Percentiles rank a stretch among this genome's conserved stretches.
Conservation (phyloP, 1,284 basidiomycete species). For the Puccinia triticina region DNA sequence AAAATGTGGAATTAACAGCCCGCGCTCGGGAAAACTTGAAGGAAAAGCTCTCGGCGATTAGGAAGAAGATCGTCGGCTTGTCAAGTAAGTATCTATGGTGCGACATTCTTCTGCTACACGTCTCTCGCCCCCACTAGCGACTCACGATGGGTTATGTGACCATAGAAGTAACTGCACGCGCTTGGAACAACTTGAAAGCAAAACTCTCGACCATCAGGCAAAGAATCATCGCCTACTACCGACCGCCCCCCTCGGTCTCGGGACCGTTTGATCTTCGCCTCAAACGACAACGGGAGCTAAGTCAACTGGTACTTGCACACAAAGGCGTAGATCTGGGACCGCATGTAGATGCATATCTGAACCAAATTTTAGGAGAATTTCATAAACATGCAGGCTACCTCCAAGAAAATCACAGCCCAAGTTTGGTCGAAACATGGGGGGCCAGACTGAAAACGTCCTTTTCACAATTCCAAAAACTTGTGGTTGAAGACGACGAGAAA, state of each 20-base stretch:
- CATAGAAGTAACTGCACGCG: neutral
- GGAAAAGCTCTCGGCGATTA: too few species aligned
- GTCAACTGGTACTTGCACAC: neutral
- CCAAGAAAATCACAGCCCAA: neutral
- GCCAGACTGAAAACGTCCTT: neutral
- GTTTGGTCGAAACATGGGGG: too few species aligned
- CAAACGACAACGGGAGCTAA: neutral
- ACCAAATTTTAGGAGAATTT: neutral
- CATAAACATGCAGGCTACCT: neutral
- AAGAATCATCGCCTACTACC: neutral
- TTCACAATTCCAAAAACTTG: neutral
- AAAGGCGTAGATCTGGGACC: neutral
- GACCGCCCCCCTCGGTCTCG: neutral
- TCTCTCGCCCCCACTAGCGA: neutral
- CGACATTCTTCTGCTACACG: neutral
- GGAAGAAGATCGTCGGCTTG: too few species aligned
- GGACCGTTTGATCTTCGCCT: slow-evolving; percentile 4
- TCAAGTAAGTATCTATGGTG: too few species aligned
- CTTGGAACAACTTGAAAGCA: neutral
- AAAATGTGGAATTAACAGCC: too few species aligned
- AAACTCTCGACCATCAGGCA: neutral
- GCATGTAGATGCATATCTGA: neutral
- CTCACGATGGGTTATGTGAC: too few species aligned
- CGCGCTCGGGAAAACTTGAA: too few species aligned
- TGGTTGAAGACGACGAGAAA: neutral